Evolutionary conservation across 176 grass and related monocot species (phyloP), one percentile per base, ranked within the genome.

Genomic region (Oryza officinalis): DNA sequence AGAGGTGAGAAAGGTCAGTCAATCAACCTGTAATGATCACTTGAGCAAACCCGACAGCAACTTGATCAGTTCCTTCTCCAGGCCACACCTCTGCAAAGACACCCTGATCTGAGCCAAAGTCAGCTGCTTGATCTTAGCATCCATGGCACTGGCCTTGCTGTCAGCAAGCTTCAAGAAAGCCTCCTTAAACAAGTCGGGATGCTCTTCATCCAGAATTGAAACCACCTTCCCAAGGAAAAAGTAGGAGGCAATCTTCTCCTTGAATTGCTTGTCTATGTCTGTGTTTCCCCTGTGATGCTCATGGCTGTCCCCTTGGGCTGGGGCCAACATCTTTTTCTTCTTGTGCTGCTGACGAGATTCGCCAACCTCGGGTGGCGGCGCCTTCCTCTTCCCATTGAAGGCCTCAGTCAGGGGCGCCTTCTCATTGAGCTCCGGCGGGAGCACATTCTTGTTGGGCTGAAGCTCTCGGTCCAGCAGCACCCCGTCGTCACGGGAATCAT

Each of bases 141-240:
- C 23, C 17, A 75, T 13, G 0, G 13, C 12, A 3, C 4, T 8
- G 27, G 81, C 81, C 41, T 65, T 66, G 5, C 13, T 13, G 2
- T 75, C 60, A 3, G 4, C 7, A 1, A 83, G 8, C 71, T 83
- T 66, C 71, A 83, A 47, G 22, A 83, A 83, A n/a, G 59, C 4
- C n/a, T 5, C 4, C 41, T 74, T 75, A 15, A 75, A 37, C 20
- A 66, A 18, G 31, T 20, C 13, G 15, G 44, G 23, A 5, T 26
- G 14, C 30, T 54, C 23, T 30, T 23, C 23, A n/a, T 41, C 23
- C 3, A 84, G 44, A 13, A 43, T 2, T 0, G 26, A 15, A 28
- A 83, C 82, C 14, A 28, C 15, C 44, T 54, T 30, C 4, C 63
- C 64, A 7, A 84, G 63, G 72, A 28, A 28, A 46, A 5, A 10